phyloP scores from a whole-genome alignment of 2,329 filamentous ascomycete genomes.

The Apiospora saccharicola region DNA sequence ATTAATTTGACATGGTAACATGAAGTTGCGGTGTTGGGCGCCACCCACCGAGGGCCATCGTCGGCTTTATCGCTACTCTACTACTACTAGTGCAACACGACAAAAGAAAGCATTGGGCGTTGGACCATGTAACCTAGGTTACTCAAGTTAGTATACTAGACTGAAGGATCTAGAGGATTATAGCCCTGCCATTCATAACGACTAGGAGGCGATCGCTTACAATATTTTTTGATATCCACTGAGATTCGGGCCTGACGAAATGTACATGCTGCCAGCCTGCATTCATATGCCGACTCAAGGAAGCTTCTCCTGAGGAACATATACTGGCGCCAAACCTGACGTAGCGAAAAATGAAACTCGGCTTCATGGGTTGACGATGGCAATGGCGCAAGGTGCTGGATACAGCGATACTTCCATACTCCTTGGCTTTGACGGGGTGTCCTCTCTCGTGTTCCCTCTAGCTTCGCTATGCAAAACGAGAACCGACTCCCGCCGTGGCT shows the following conservation, averaged over 20 bases:
- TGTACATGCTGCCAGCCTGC: not conserved
- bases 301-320: not conserved
- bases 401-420: not conserved
- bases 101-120: conserved; percentile 9
- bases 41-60: not conserved
- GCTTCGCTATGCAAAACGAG: conserved; percentile 12
- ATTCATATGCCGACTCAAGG: not conserved
- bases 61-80: not conserved
- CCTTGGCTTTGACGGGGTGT: not conserved
- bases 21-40: conserved; percentile 13
- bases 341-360: not conserved
- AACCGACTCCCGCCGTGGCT: not conserved
- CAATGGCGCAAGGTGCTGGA: not conserved
- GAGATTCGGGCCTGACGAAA: not conserved
- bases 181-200: not conserved
- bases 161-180: not conserved
- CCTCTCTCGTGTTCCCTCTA: not conserved
- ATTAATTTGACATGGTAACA: not conserved
- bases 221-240: not conserved
- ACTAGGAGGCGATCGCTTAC: not conserved
- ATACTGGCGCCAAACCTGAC: conserved; percentile 1
- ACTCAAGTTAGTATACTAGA: not conserved
- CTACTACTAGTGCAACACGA: conserved; percentile 9
- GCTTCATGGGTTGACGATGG: conserved; percentile 1
- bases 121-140: conserved; percentile 12